Evolutionary conservation across 176 grass and related monocot species (phyloP), one percentile per base, ranked within the genome.

Genomic region (Cenchrus americanus): DNA sequence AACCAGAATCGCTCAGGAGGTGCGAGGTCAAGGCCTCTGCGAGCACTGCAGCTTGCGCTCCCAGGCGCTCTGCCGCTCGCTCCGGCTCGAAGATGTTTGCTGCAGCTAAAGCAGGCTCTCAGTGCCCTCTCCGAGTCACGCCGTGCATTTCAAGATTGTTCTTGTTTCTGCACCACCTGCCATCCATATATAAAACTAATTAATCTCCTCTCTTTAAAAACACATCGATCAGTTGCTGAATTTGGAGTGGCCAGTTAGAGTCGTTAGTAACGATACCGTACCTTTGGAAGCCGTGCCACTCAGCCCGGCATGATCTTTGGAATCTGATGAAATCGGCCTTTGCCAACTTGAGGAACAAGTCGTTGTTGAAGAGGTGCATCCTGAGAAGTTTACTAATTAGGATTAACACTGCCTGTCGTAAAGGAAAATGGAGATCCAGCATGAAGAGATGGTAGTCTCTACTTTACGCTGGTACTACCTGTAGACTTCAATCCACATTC

Each of bases 311-410:
- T 0, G 58, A 64, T 13, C 66, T 30, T 46, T 94, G 92, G 43
- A 86, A 97, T 2, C 30, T 27, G 7, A 80, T 85, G 42, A 87
- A 97, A 76, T 94, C 94, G 1, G 55, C 77, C 68, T 80, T 94
- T 0, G 94, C 92, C 8, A 76, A 42, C 68, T 87, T n/a, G 54
- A 94, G 80, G 61, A 85, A 94, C 9, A 75, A 7, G 32, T 90
- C 87, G 10, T 88, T 97, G 85, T 32, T 92, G 43, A 94, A 55
- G 8, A 88, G 61, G 7, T 52, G 62, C 91, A 92, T 97, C 87
- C 91, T 97, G n/a, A 9, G 0, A 0, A 52, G 69, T 14, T 15
- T 37, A 37, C 2, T 37, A 37, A 37, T 37, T 37, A 37, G 34
- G 34, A 37, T 37, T 37, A 37, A 4, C 34, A 4, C 4, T 37